phyloP scores from a whole-genome alignment of 2,329 filamentous ascomycete species.

The Lachnellula cervina region DNA sequence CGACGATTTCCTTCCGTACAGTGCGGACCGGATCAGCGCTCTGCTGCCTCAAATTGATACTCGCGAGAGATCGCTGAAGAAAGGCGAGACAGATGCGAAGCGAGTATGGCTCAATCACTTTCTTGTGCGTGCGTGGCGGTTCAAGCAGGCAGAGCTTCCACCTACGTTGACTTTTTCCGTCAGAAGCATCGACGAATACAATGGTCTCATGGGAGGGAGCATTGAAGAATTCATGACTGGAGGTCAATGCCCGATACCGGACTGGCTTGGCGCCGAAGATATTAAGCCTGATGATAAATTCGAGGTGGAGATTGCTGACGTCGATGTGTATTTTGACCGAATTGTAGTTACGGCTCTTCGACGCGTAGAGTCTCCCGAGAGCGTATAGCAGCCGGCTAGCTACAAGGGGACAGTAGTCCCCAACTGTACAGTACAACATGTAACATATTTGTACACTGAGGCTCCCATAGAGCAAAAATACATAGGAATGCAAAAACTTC shows the following conservation, averaged over 20 bases:
- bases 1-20: conserved; percentile 29
- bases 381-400: no score
- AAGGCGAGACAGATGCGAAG: conserved; percentile 25
- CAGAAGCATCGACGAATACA: conserved; percentile 3
- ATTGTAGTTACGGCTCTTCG: conserved; percentile 44
- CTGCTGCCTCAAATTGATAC: conserved; percentile 25
- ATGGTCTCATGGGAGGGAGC: not conserved
- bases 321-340: conserved; percentile 45
- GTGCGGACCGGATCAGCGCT: conserved; percentile 23
- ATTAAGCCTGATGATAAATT: conserved; percentile 48
- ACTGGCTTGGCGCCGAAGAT: conserved; percentile 29
- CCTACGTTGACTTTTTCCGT: conserved; percentile 36
- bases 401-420: not conserved
- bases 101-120: conserved; percentile 56
- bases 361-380: not conserved
- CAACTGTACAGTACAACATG: not conserved
- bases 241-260: conserved; percentile 10
- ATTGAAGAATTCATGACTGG: conserved; percentile 9
- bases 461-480: not conserved
- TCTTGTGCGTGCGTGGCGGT: conserved; percentile 55
- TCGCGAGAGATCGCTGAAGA: conserved; percentile 24
- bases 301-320: conserved; percentile 49
- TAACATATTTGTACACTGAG: not conserved
- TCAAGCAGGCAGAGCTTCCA: conserved; percentile 44
- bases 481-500: not conserved